Percentiles rank a stretch among this genome's conserved stretches.
Conservation (phyloP, 768 basidiomycete species). For the Lactarius sp. region DNA sequence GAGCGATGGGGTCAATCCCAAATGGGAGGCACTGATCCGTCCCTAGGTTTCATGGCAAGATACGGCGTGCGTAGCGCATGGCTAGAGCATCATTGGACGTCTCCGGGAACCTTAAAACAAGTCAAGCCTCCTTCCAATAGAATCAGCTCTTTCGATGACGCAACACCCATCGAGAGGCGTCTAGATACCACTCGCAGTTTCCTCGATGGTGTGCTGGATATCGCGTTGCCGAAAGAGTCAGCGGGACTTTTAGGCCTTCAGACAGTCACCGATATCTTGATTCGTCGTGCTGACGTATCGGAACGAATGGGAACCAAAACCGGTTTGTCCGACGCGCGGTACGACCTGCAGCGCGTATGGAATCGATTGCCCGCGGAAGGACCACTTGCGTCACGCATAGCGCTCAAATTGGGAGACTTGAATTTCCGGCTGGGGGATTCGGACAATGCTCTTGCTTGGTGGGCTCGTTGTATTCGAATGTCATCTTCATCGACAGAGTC, state of each 20-base stretch:
- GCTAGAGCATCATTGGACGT: constrained; percentile 62
- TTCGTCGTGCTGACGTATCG: constrained; percentile 50
- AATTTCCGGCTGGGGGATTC: constrained; percentile 49
- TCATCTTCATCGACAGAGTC: constrained; percentile 32
- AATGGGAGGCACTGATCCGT: constrained; percentile 65
- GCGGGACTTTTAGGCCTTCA: constrained; percentile 42
- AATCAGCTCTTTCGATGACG: constrained; percentile 2
- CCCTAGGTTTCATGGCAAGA: constrained; percentile 55
- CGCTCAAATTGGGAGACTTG: constrained; percentile 65
- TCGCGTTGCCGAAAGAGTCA: constrained; percentile 39
- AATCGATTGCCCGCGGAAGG: constrained; percentile 38
- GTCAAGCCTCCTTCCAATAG: constrained; percentile 3
- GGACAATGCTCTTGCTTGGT: constrained; percentile 60
- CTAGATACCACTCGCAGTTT: constrained; percentile 51
- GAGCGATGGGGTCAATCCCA: constrained; percentile 54
- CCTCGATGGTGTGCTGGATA: constrained; percentile 44
- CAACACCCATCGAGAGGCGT: constrained; percentile 42
- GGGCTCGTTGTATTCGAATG: constrained; percentile 53
- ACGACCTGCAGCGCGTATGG: constrained; percentile 58
- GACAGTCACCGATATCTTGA: constrained; percentile 51
- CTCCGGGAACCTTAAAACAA: constrained; percentile 19
- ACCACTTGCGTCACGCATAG: constrained; percentile 47
- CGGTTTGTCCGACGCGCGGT: constrained; percentile 49
- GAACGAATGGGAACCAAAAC: constrained; percentile 55
- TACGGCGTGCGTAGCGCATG: constrained; percentile 65